Percentiles rank a stretch among this genome's conserved stretches.
phyloP scores from a whole-genome alignment of 1,284 basidiomycete species.

The Ceratobasidium sp. region DNA sequence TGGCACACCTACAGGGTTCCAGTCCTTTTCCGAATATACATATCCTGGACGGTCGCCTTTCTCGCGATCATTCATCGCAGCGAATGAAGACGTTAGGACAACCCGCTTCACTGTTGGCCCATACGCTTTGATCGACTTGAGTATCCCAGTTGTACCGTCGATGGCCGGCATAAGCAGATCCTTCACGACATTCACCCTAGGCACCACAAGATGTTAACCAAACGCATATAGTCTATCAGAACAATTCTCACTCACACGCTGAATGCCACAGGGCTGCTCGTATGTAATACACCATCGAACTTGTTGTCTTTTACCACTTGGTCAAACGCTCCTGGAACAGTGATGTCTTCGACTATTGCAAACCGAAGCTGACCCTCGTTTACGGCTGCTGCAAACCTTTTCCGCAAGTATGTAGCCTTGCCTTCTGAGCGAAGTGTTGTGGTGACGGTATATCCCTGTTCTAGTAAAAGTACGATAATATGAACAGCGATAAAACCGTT shows the following conservation, averaged over 20 bases:
- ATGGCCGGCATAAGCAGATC: conserved; percentile 55
- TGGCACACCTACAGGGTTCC: conserved; percentile 47
- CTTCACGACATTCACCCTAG: conserved; percentile 39
- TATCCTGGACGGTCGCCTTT: conserved; percentile 43
- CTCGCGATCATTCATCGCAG: conserved; percentile 45
- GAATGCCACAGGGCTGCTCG: conserved; percentile 17
- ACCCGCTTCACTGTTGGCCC: conserved; percentile 50
- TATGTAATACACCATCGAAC: conserved; percentile 13
- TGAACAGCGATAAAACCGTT: conserved; percentile 53
- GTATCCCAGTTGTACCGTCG: conserved; percentile 53
- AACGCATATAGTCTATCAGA: neutral
- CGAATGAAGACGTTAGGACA: conserved; percentile 55
- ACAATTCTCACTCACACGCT: neutral
- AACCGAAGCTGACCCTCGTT: conserved; percentile 1
- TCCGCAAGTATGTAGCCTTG: conserved; percentile 13
- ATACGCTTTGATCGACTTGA: conserved; percentile 49
- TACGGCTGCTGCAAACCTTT: conserved; percentile 6
- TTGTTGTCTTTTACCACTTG: neutral
- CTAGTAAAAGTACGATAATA: conserved; percentile 33
- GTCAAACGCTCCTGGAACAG: conserved; percentile 15
- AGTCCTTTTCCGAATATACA: conserved; percentile 47
- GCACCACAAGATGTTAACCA: neutral
- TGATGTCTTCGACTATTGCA: conserved; percentile 20
- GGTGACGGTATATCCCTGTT: conserved; percentile 47
- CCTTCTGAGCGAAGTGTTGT: conserved; percentile 45